Percentiles rank a stretch among this genome's conserved stretches.
phyloP scores from a whole-genome alignment of 768 basidiomycete species.

The Boletales sp. region DNA sequence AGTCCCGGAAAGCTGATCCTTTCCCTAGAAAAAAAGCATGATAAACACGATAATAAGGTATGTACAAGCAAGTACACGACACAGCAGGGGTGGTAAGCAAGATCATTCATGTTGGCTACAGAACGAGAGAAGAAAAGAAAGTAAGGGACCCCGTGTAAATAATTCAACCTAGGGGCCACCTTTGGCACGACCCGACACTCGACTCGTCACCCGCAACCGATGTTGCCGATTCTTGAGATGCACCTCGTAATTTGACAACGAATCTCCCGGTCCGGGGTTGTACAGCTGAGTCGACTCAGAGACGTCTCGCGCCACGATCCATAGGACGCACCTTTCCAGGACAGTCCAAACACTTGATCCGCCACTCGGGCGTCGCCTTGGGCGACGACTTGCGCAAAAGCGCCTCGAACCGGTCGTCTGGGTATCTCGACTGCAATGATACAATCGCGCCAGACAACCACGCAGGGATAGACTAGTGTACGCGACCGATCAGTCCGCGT shows the following conservation, averaged over 20 bases:
- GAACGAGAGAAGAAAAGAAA: neutral
- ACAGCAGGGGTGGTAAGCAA: constrained; percentile 21
- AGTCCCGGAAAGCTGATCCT: neutral
- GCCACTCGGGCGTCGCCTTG: constrained; percentile 73
- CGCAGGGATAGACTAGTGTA: constrained; percentile 42
- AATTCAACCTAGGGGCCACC: constrained; percentile 13
- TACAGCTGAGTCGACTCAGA: constrained; percentile 55
- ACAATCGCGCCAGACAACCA: constrained; percentile 74
- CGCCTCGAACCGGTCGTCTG: constrained; percentile 80
- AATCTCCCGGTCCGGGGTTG: constrained; percentile 85
- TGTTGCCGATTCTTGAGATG: constrained; percentile 87
- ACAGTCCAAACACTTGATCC: constrained; percentile 87
- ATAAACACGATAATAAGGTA: constrained; percentile 37
- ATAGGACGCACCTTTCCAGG: constrained; percentile 74
- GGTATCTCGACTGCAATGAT: constrained; percentile 66
- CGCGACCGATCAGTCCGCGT: constrained; percentile 11
- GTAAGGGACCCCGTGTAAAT: constrained; percentile 13
- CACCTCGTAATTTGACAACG: constrained; percentile 86
- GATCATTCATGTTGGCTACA: constrained; percentile 6
- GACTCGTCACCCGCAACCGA: constrained; percentile 67
- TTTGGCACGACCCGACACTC: constrained; percentile 23
- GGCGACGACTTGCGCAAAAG: constrained; percentile 58
- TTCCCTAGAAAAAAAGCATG: constrained; percentile 5
- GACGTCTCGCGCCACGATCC: neutral
- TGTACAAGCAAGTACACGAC: constrained; percentile 32